Conservation (phyloP, 2,329 filamentous ascomycete species). For the Harringtonia lauricola region DNA sequence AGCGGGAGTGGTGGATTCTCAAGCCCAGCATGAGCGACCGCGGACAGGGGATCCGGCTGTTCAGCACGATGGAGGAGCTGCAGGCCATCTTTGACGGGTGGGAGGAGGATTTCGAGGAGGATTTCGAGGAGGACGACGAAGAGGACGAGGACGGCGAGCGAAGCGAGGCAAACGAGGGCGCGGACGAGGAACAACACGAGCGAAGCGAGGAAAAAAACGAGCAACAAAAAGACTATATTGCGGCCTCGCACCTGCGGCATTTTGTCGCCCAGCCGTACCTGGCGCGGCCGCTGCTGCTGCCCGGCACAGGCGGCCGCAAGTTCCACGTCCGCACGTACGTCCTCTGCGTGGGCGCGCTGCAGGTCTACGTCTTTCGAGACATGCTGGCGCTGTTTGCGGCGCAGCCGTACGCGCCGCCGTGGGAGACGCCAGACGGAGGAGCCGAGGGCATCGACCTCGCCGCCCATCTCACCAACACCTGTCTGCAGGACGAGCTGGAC, state of each 20-base stretch:
- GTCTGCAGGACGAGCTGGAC: conserved; percentile 57
- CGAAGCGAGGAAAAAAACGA: conserved; percentile 17
- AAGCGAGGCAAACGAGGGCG: conserved; percentile 18
- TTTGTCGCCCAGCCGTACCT: conserved; percentile 96
- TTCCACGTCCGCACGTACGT: conserved; percentile 95
- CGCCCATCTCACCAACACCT: conserved; percentile 89
- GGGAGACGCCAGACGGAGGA: conserved; percentile 26
- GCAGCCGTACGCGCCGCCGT: conserved; percentile 58
- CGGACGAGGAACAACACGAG: conserved; percentile 13
- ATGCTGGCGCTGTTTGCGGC: conserved; percentile 93
- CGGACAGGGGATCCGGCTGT: conserved; percentile 84
- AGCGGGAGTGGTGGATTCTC: conserved; percentile 88
- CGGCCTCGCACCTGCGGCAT: conserved; percentile 84
- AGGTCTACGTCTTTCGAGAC: conserved; percentile 74
- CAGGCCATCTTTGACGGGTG: conserved; percentile 82
- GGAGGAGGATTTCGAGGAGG: conserved; percentile 60
- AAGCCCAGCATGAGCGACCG: conserved; percentile 97
- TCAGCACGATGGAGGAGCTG: conserved; percentile 76
- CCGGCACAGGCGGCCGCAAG: conserved; percentile 55
- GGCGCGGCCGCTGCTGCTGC: conserved; percentile 69
- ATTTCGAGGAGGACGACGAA: conserved; percentile 52
- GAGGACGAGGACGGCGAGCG: conserved; percentile 20
- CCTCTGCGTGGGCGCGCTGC: conserved; percentile 64
- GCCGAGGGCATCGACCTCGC: conserved; percentile 41
- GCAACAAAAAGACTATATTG: conserved; percentile 47